Evolutionary conservation across 2,329 filamentous ascomycete species (phyloP), one percentile per base, ranked within the genome.

Genomic region (Clonostachys byssicola): DNA sequence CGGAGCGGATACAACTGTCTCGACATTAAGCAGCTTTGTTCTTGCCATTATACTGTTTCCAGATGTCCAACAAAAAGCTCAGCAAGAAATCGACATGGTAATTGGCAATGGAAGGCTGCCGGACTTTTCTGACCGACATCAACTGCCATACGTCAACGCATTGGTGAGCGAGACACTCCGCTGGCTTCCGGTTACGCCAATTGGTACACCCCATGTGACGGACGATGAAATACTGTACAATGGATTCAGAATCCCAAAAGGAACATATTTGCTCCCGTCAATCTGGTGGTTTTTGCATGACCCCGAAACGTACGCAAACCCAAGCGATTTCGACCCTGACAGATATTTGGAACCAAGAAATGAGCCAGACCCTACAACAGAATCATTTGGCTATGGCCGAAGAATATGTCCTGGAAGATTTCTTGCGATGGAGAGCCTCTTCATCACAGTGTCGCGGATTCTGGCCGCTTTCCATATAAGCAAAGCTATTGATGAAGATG

Each of bases 301-400:
- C 56, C 78, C 81, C 3, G 79, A 83, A 35, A 80, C 80, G 2
- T 89, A 90, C 60, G 71, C 78, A 0, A 44, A 64, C 10, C 66
- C 66, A 0, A 50, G 49, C 5, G 13, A 20, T 2, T 71, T 71
- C 18, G 53, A 65, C 23, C 67, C 65, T 1, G 60, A 62, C 2
- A 56, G 67, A 0, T 69, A 56, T 50, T 20, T 48, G 40, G 14
- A 46, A 18, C 40, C 46, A n/a, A 35, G 44, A 14, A 40, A 47
- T 10, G 49, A 52, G 36, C 46, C 47, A 3, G 55, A 58, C 30
- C 54, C 53, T 6, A 18, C 30, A 2, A 40, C 46, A n/a, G 48
- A 49, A 17, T 45, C 46, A 1, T 56, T 58, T 45, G 55, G 56
- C 1, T 58, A 47, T 34, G 56, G 55, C 5, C 50, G 55, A 10